phyloP scores from a whole-genome alignment of 768 basidiomycete genomes.

The Phylloporus sp. region DNA sequence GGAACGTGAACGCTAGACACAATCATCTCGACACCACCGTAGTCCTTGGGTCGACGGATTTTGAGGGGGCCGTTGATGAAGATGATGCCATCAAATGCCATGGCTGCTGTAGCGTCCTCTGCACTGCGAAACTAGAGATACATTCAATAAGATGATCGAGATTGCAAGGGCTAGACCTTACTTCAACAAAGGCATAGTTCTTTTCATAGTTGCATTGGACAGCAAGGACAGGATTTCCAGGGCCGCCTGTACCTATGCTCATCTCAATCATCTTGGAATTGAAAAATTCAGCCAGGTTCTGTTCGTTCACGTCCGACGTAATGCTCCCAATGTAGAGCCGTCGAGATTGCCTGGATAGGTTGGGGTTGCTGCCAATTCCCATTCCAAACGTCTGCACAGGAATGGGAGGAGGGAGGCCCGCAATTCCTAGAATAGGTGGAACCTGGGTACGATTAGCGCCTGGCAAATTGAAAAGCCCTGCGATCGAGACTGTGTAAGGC shows the following conservation, averaged over 20 bases:
- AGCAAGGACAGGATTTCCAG: constrained; percentile 86
- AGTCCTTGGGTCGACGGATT: constrained; percentile 97
- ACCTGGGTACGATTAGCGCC: constrained; percentile 89
- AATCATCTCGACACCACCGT: constrained; percentile 69
- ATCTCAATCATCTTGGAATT: constrained; percentile 94
- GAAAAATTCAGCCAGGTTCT: constrained; percentile 90
- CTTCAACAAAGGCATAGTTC: constrained; percentile 98
- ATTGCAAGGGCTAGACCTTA: constrained; percentile 32
- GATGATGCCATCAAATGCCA: constrained; percentile 97
- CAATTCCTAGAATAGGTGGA: constrained; percentile 74
- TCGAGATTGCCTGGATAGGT: constrained; percentile 88
- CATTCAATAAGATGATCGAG: constrained; percentile 7
- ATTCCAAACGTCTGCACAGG: constrained; percentile 82
- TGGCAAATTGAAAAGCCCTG: constrained; percentile 94
- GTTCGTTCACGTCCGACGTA: constrained; percentile 90
- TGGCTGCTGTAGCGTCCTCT: constrained; percentile 92
- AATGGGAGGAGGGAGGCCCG: constrained; percentile 77
- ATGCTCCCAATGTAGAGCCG: constrained; percentile 97
- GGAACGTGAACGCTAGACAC: constrained; percentile 76
- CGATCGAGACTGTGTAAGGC: constrained; percentile 12
- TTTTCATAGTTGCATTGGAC: constrained; percentile 99
- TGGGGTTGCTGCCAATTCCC: constrained; percentile 83
- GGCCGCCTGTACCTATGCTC: constrained; percentile 75
- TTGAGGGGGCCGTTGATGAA: constrained; percentile 95
- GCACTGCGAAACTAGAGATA: constrained; percentile 86